Conservation (phyloP, 176 grass and related monocot genomes). For the Elymus sibiricus region DNA sequence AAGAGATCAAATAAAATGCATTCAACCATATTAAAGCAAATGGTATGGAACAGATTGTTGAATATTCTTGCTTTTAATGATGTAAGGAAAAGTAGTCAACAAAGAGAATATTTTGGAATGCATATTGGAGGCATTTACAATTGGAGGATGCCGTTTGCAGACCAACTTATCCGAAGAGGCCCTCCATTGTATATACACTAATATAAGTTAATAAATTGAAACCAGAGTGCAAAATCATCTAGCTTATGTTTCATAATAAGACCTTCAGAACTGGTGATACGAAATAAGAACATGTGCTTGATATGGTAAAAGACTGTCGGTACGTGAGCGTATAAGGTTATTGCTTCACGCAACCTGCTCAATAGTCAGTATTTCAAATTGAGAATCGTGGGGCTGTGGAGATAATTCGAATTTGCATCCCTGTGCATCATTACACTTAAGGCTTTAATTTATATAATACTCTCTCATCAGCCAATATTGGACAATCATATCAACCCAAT, state of each 20-base stretch:
- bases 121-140: neutral
- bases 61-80: neutral
- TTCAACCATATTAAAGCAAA: neutral
- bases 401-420: neutral
- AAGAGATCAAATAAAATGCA: neutral
- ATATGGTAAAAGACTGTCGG: neutral
- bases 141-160: neutral
- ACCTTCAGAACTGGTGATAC: neutral
- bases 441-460: neutral
- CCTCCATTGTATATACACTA: neutral
- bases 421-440: neutral
- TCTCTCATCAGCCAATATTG: neutral
- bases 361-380: neutral
- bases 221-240: neutral
- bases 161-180: neutral
- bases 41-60: neutral
- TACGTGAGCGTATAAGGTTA: neutral
- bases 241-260: neutral
- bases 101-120: neutral
- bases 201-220: neutral
- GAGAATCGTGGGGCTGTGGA: no score
- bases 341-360: neutral
- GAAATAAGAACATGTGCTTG: neutral
- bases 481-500: slow-evolving; percentile 8
- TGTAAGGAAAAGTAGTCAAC: neutral